These are phyloP conservation scores for Bromus sterilis DNA, from an alignment of 176 grass and related monocot species.

Conservation along the genomic window DNA sequence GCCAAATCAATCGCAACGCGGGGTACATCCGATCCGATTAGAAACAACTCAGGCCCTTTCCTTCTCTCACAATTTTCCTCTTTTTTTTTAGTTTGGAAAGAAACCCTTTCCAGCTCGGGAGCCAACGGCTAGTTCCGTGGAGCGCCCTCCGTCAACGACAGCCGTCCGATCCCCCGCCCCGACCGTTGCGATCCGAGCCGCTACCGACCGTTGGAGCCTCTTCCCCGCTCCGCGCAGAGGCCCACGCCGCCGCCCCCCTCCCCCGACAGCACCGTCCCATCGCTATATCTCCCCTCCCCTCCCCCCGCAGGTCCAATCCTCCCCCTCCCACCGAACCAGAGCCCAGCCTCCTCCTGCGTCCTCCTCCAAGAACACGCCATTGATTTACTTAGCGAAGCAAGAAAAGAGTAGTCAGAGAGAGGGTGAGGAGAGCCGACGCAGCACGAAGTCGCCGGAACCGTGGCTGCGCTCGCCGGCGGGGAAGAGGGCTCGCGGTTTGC, in stretches of 20 bases:
- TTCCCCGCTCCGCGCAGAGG: conserved; percentile 10
- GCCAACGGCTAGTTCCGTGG: conserved; percentile 50
- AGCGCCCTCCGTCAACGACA: not conserved
- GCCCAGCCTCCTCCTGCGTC: too few species aligned
- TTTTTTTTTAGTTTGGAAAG: too few species aligned
- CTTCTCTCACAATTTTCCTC: too few species aligned
- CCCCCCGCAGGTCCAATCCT: too few species aligned
- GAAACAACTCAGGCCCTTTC: too few species aligned
- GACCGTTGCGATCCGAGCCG: conserved; percentile 62
- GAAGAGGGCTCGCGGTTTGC: conserved; percentile 47
- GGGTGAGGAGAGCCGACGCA: too few species aligned
- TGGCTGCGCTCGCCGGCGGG: conserved; percentile 53
- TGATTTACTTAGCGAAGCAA: too few species aligned
- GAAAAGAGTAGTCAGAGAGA: not conserved
- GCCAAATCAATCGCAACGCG: not conserved
- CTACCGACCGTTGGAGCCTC: conserved; percentile 59
- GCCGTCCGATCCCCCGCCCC: conserved; percentile 40
- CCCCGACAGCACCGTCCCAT: not conserved
- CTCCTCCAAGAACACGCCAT: too few species aligned
- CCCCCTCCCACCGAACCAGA: too few species aligned
- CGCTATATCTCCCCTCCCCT: conserved; percentile 20
- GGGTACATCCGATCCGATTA: not conserved
- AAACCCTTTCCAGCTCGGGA: not conserved
- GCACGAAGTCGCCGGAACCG: conserved; percentile 38
- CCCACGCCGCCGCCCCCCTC: not conserved